Evolutionary conservation across 2,329 filamentous ascomycete species (phyloP).

Genomic region (Macrophomina phaseolina): DNA sequence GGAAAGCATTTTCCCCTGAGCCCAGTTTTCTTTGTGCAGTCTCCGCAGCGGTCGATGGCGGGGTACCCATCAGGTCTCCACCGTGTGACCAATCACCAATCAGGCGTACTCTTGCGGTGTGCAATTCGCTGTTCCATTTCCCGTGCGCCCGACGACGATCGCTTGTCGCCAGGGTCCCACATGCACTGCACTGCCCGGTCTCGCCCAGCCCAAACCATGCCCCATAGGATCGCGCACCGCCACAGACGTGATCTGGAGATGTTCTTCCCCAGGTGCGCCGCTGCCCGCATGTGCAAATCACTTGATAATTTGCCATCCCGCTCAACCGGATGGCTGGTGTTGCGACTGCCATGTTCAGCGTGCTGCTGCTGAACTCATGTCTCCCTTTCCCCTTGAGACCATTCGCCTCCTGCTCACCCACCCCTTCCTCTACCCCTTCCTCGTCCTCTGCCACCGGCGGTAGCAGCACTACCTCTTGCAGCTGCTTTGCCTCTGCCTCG

Average conservation of each 20-base stretch:
- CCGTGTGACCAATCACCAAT: neutral
- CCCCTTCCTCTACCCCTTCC: constrained; percentile 14
- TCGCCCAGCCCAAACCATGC: neutral
- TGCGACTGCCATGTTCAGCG: neutral
- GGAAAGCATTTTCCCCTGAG: constrained; percentile 2
- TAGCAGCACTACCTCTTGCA: neutral
- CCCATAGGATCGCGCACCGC: constrained; percentile 9
- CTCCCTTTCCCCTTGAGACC: neutral
- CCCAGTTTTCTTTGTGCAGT: neutral
- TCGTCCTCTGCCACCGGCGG: constrained; percentile 8
- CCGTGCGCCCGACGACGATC: constrained; percentile 2
- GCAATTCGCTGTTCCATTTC: neutral
- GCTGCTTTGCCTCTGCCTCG: neutral
- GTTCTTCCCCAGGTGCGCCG: neutral
- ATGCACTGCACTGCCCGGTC: neutral
- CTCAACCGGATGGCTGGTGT: neutral
- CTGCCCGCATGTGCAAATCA: neutral
- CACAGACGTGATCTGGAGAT: neutral
- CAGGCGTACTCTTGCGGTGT: constrained; percentile 17
- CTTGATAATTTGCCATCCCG: neutral
- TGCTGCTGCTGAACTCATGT: neutral
- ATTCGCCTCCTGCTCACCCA: neutral
- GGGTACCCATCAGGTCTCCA: neutral
- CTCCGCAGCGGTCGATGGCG: constrained; percentile 8
- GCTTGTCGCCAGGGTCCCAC: neutral